Base-by-base conservation (phyloP, 106 monocot genomes). In the Acorus calamus region DNA sequence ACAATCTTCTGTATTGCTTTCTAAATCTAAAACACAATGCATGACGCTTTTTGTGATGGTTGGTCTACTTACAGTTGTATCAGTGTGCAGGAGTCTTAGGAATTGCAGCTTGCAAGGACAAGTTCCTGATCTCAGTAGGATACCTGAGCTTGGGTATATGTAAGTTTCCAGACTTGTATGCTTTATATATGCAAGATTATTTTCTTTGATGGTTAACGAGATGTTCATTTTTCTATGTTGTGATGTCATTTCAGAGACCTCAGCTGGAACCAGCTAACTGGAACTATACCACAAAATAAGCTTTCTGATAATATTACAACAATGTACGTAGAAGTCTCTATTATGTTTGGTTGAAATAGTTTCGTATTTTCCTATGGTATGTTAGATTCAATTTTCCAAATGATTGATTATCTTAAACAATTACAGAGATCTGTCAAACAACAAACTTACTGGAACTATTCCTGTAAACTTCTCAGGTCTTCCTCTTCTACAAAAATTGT, bases 61-160 rank as follows among this genome's bases (percentile, higher is more conserved):
- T 28, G 28, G 0, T 28, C 28, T 28, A 28, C 28, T 28, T 28
- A 28, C 28, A 28, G 28, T 28, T 28, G 28, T 28, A 28, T 28
- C 28, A 28, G 59, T 65, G 47, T 59, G 11, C 80, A 92, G 91
- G 81, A 87, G 91, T 81, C 78, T 92, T 51, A 81, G 86, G 50
- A 86, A 92, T 60, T 92, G 91, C 77, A 81, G 81, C 57, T 81
- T 92, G 80, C 65, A 76, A 78, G 91, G 91, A 64, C 41, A 4
- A 71, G 55, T 92, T 61, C 91, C 91, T 68, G 76, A 92, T 74
- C 57, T 92, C 55, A 92, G 81, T 72, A 43, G 14, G 42, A 64
- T 83, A 59, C 76, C 91, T 69, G 60, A 74, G 8, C 76, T 92
- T 65, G 47, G 46, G 45, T 92, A 81, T 58, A 47, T 92, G 91